Percentiles rank a stretch among this genome's conserved stretches.
Conservation (phyloP, 1,139 yeast species). For the Debaryomyces psychrophilus region DNA sequence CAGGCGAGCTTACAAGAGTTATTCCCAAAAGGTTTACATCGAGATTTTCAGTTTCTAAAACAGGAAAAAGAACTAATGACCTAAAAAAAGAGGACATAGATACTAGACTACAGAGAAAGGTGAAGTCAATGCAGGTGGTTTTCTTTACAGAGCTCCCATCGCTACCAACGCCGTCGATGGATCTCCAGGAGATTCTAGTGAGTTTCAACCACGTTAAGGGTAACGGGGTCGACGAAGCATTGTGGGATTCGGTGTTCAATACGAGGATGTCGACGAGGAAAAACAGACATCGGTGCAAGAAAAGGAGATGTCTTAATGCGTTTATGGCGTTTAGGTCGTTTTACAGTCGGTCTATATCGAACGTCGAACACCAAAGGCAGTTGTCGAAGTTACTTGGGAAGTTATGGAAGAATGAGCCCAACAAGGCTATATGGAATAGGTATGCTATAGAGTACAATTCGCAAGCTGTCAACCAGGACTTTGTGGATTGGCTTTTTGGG, state of each 20-base stretch:
- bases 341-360: conserved; percentile 30
- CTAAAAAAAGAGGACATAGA: not conserved
- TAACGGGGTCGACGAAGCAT: not conserved
- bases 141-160: conserved; percentile 15
- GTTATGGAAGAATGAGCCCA: conserved; percentile 32
- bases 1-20: conserved; percentile 6
- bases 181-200: conserved; percentile 12
- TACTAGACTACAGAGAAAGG: not conserved
- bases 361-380: conserved; percentile 25
- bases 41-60: conserved; percentile 8
- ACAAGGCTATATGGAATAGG: conserved; percentile 32
- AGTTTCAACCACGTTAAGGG: conserved; percentile 11
- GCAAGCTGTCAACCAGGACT: conserved; percentile 14
- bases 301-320: conserved; percentile 27
- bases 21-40: conserved; percentile 14
- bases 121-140: conserved; percentile 9
- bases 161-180: conserved; percentile 14
- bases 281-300: not conserved
- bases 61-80: not conserved
- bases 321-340: conserved; percentile 42
- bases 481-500: conserved; percentile 27
- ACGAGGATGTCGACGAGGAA: not conserved
- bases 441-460: conserved; percentile 36
- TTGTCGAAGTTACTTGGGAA: conserved; percentile 29
- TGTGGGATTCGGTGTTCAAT: not conserved